Evolutionary conservation across 108 stramenopile genomes (phyloP), one percentile per base, ranked within the genome.

Genomic region (Skeletonema marinoi): DNA sequence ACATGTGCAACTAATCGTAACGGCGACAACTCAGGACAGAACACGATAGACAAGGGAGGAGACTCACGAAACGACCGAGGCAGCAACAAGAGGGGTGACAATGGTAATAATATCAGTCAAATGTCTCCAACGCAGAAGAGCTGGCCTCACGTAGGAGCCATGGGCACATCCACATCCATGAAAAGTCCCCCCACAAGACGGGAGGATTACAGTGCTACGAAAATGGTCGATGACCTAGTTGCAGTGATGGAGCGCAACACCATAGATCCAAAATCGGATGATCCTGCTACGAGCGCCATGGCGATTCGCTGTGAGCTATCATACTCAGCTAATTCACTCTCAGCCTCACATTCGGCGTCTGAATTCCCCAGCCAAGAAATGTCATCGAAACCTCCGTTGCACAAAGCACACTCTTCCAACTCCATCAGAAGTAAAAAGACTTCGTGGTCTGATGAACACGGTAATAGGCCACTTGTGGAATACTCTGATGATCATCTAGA

Each of bases 401-500:
- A 35, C 39, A 58, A 79, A 54, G 35, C 62, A 70, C 32, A 59
- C 17, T 21, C 51, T 39, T 69, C 65, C 36, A 80, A 66, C 77
- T 60, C 44, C 54, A 61, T 77, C 36, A 69, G 51, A 35, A 65
- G 32, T n/a, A 82, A 83, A 41, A 90, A 85, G 50, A 76, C 81
- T 62, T 92, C 90, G 25, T 94, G 93, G 91, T 90, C 89, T 3
- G 93, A 94, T 68, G 87, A 90, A 67, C 77, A 77, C 59, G 93
- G 89, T 41, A 41, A 70, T 6, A 80, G 84, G 46, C 78, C 80
- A 21, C 76, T 94, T 17, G 90, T 90, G 9, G 88, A 92, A 67
- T 88, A 86, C 66, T 74, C 81, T 38, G 87, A 89, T 59, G 89
- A 90, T 81, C 85, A 89, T 81, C 85, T 80, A 10, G 35, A 31